Base-by-base conservation (phyloP, 2,329 filamentous ascomycete genomes). In the Aureobasidium zeae region DNA sequence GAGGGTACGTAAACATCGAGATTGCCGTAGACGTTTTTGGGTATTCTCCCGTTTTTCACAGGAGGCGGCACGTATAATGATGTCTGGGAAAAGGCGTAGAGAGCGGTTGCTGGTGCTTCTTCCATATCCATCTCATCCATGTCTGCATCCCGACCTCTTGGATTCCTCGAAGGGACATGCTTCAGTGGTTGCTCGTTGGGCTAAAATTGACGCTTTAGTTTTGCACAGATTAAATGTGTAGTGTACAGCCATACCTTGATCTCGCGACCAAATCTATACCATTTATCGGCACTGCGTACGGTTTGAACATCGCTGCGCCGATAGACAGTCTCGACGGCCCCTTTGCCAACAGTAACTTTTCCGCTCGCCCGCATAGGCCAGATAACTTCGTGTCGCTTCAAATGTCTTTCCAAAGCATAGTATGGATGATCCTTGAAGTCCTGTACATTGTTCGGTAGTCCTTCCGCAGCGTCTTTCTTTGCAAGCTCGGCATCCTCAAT, bases 231-330 rank as follows among this genome's bases (percentile, higher is more conserved):
- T 21, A 7, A 5, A 11, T 10, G 7, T 42, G 13, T 10, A 4
- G n/a, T 9, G n/a, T 9, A 5, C 19, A 19, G 11, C 53, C 52
- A 32, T 38, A 76, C 65, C 52, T 78, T 85, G 6, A 98, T 77
- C 50, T 87, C 81, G 19, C 86, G 74, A 0, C 91, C 91, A 48
- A 89, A 65, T 2, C 88, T 79, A 61, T 91, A 95, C 93, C 91
- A 98, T 50, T 83, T 86, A 52, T 94, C 86, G 3, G 78, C 79
- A 49, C 79, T 93, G 49, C 80, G 76, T 1, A 86, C 86, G 4
- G 78, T 56, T 41, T 85, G 79, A 0, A 98, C 86, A 57, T 96
- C 86, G 35, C 72, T 73, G 3, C 91, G 76, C 17, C 88, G 78
- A 58, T 86, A 98, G 0, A 98, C 81, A 39, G 77, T 76, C 59